Conservation (phyloP, 768 basidiomycete species). For the Sarcomyxa edulis region DNA sequence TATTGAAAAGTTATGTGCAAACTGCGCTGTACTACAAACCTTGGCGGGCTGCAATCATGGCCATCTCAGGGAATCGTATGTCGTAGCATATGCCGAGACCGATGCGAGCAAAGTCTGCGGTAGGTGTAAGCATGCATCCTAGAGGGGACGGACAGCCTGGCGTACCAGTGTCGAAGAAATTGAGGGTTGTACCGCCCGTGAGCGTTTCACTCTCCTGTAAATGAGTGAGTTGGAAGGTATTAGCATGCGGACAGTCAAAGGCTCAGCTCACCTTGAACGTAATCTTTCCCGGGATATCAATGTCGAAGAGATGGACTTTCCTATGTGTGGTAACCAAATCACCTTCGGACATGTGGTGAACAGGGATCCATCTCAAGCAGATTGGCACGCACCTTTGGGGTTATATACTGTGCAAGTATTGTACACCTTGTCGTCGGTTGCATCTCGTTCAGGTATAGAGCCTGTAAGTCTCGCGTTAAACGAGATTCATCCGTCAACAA, state of each 20-base stretch:
- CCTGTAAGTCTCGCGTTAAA: too few relatives aligned
- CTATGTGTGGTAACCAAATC: conserved; percentile 84
- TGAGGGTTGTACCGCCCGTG: conserved; percentile 67
- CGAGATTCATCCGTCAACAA: neutral
- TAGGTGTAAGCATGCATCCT: neutral
- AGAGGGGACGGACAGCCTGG: neutral
- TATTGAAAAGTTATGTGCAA: neutral
- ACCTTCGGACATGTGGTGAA: conserved; percentile 37
- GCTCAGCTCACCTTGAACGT: conserved; percentile 65
- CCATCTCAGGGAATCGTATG: conserved; percentile 89
- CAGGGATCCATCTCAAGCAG: conserved; percentile 6
- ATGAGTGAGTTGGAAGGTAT: conserved; percentile 3
- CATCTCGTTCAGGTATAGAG: conserved; percentile 86
- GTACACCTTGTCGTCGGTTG: conserved; percentile 61
- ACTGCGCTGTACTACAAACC: conserved; percentile 49
- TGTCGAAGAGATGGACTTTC: conserved; percentile 96
- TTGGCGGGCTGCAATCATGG: conserved; percentile 84
- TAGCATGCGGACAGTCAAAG: neutral
- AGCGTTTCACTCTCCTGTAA: conserved; percentile 82
- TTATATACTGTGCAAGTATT: conserved; percentile 93
- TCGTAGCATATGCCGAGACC: conserved; percentile 98
- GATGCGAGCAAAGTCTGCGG: conserved; percentile 88
- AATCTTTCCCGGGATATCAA: conserved; percentile 92
- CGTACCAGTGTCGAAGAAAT: conserved; percentile 83
- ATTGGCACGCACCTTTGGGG: conserved; percentile 49